Percentiles rank a stretch among this genome's conserved stretches.
phyloP scores from a whole-genome alignment of 2,329 filamentous ascomycete genomes.

The Talaromyces pinophilus region DNA sequence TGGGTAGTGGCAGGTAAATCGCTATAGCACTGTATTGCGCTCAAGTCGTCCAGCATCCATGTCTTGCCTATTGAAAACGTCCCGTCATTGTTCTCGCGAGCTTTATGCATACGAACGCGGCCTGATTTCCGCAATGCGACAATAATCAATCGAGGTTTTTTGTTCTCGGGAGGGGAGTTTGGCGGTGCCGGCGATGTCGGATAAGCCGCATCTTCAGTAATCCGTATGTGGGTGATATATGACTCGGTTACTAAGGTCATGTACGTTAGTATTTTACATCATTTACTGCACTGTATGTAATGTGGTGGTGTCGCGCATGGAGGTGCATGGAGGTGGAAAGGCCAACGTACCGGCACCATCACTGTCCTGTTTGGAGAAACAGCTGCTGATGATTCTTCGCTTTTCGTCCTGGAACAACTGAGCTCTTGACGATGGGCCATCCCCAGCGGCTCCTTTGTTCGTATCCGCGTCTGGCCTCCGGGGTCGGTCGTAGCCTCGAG shows the following conservation, averaged over 20 bases:
- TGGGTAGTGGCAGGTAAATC: conserved; percentile 59
- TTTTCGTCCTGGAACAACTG: conserved; percentile 97
- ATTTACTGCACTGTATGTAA: not conserved
- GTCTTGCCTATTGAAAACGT: conserved; percentile 98
- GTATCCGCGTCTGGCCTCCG: conserved; percentile 35
- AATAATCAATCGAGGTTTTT: conserved; percentile 89
- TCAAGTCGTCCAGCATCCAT: conserved; percentile 92
- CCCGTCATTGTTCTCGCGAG: conserved; percentile 89
- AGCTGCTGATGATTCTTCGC: conserved; percentile 88
- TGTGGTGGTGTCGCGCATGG: not conserved
- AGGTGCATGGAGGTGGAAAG: conserved; percentile 12
- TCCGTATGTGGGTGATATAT: conserved; percentile 95
- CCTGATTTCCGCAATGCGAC: conserved; percentile 91
- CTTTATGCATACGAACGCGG: conserved; percentile 92
- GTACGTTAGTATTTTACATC: conserved; percentile 14
- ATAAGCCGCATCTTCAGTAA: conserved; percentile 80
- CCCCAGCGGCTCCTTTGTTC: conserved; percentile 30
- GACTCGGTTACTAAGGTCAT: conserved; percentile 70
- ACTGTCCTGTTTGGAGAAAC: conserved; percentile 84
- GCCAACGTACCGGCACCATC: conserved; percentile 75
- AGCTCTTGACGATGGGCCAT: conserved; percentile 54
- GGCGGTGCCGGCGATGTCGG: conserved; percentile 84
- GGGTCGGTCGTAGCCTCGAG: conserved; percentile 37
- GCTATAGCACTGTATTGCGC: conserved; percentile 78
- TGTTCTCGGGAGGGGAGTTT: conserved; percentile 68